Base-by-base conservation (phyloP, 1,284 basidiomycete genomes). In the Apiotrichum laibachii region DNA sequence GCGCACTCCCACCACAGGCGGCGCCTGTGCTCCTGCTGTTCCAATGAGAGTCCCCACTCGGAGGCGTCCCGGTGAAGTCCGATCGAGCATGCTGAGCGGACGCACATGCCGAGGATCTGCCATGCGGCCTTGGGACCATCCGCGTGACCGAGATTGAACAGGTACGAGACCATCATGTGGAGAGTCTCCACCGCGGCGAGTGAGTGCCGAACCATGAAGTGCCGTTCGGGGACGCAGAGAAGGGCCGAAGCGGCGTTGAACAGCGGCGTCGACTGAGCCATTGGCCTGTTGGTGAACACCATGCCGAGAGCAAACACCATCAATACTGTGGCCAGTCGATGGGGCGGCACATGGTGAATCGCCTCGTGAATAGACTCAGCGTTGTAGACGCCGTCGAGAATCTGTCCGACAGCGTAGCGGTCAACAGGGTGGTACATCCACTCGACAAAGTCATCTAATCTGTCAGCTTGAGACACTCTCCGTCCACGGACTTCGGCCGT, bases 391-490 rank as follows among this genome's bases (percentile, higher is more conserved):
- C 37, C 40, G 31, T 56, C 48, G 3, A 66, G 52, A 8, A 60
- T 59, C 3, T 52, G 34, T 2, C 52, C 53, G 15, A 61, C 47
- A 2, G 60, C 53, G 7, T 47, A 34, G 5, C 47, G 47, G 15
- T 63, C 61, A 15, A 55, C 48, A 4, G 67, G 65, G 4, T 55
- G 62, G 47, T 66, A 68, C 67, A 68, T 68, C 67, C 67, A 68
- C 40, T 62, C 62, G 21, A 62, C 64, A 18, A 60, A 53, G 9
- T 60, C 59, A 26, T 54, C 64, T 66, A 34, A 26, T 21, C 16
- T 33, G 31, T 45, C 34, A 26, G 44, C 15, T 2, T 0, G 13
- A 16, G n/a, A 19, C 19, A 11, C 31, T 19, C 18, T 12, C 49
- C 22, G 34, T 5, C 35, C 18, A 26, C 12, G n/a, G 26, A 31